phyloP scores from a whole-genome alignment of 805 yeast species.

The Komagataella pastoris region DNA sequence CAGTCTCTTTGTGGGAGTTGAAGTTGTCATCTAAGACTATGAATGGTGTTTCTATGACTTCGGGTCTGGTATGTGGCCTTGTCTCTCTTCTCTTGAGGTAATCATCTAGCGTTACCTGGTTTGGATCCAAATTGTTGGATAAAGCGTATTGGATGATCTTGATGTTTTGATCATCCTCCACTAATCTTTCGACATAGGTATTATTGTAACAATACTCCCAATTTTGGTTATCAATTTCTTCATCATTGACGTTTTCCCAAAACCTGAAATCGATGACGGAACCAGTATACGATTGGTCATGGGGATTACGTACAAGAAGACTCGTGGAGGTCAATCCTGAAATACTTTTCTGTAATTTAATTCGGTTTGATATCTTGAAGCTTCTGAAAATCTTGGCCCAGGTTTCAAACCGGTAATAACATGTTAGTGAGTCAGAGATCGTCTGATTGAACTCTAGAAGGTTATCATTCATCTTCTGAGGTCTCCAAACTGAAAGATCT shows the following conservation, averaged over 20 bases:
- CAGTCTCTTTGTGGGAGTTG: neutral
- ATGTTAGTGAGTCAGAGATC: slow-evolving; percentile 19
- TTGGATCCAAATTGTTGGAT: neutral
- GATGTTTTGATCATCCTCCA: slow-evolving; percentile 19
- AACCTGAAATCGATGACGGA: slow-evolving; percentile 5
- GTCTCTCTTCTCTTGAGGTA: slow-evolving; percentile 6
- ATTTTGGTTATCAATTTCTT: slow-evolving; percentile 1
- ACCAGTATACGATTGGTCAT: neutral
- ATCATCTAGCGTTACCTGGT: slow-evolving; percentile 14
- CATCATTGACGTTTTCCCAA: slow-evolving; percentile 3
- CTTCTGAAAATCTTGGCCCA: slow-evolving; percentile 36
- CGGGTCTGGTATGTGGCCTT: neutral
- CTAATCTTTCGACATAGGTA: slow-evolving; percentile 14
- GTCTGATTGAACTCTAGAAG: slow-evolving; percentile 9
- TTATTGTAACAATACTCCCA: slow-evolving; percentile 11
- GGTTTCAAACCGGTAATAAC: slow-evolving; percentile 34
- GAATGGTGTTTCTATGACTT: neutral
- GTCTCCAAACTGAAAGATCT: slow-evolving; percentile 29
- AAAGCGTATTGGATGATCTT: slow-evolving; percentile 8
- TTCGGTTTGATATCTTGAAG: slow-evolving; percentile 33
- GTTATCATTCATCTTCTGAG: slow-evolving; percentile 15
- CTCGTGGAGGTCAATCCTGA: slow-evolving; percentile 24
- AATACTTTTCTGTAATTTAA: slow-evolving; percentile 40
- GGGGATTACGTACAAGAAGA: slow-evolving; percentile 3
- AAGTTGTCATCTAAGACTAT: neutral